Conservation (phyloP, 306 rosid species). For the Rubus parviflorus region DNA sequence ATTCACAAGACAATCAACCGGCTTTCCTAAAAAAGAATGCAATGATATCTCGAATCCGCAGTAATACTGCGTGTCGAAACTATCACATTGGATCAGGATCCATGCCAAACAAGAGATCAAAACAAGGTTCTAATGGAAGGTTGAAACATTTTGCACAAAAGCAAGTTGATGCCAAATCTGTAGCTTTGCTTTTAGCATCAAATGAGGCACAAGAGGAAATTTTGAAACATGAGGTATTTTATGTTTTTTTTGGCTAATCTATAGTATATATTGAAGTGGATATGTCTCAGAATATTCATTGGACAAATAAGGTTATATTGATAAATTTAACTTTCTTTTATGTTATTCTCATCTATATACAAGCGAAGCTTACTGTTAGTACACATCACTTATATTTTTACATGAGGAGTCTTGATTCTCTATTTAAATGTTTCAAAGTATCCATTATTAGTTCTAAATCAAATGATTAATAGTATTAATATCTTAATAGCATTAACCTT, state of each 20-base stretch:
- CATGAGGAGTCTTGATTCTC: neutral
- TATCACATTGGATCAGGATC: constrained; percentile 64
- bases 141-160: constrained; percentile 52
- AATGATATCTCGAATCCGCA: constrained; percentile 68
- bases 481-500: neutral
- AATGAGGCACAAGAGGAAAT: constrained; percentile 83
- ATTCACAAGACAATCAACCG: constrained; percentile 48
- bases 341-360: neutral
- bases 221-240: constrained; percentile 64
- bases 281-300: neutral
- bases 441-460: neutral
- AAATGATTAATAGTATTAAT: neutral
- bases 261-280: neutral
- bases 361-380: too few species aligned
- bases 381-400: neutral
- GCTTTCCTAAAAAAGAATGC: constrained; percentile 60
- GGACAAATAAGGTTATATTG: neutral
- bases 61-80: constrained; percentile 62
- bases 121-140: constrained; percentile 54
- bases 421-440: neutral
- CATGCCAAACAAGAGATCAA: constrained; percentile 58
- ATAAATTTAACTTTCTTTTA: neutral
- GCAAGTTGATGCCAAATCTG: constrained; percentile 68
- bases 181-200: constrained; percentile 58
- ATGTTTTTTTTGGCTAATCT: neutral